Evolutionary conservation across 345 rosid genomes (phyloP).

Genomic region (Eucalyptus grandis): DNA sequence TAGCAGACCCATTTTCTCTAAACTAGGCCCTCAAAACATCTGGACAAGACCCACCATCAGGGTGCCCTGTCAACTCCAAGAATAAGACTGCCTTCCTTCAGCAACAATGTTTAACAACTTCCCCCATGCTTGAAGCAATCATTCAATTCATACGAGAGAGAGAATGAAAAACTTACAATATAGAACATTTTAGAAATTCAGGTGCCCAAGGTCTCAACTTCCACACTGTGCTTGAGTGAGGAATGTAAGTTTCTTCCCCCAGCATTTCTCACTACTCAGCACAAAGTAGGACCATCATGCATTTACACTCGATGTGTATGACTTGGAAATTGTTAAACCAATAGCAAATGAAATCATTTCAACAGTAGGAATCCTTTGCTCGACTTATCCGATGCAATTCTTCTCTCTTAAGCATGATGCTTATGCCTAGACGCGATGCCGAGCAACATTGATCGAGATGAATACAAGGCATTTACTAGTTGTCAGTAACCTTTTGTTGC

Average conservation of each 20-base stretch:
- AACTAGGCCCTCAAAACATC: neutral
- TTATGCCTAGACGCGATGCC: neutral
- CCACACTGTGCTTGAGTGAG: neutral
- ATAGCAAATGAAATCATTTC: neutral
- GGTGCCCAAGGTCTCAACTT: neutral
- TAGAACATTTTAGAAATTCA: neutral
- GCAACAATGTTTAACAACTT: neutral
- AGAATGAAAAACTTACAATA: neutral
- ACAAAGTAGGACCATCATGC: neutral
- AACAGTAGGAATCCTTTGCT: neutral
- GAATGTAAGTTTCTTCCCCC: neutral
- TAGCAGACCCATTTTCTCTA: neutral
- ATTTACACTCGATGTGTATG: neutral
- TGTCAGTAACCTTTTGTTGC: neutral
- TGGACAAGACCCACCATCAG: neutral
- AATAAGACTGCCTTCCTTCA: neutral
- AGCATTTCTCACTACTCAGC: neutral
- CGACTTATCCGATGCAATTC: neutral
- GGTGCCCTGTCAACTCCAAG: neutral
- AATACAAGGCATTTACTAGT: neutral
- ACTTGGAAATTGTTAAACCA: neutral
- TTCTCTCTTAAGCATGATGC: neutral
- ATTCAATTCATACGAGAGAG: neutral
- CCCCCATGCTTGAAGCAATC: neutral
- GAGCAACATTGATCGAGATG: neutral